Base-by-base conservation (phyloP, 106 monocot genomes). In the Gastrodia elata region DNA sequence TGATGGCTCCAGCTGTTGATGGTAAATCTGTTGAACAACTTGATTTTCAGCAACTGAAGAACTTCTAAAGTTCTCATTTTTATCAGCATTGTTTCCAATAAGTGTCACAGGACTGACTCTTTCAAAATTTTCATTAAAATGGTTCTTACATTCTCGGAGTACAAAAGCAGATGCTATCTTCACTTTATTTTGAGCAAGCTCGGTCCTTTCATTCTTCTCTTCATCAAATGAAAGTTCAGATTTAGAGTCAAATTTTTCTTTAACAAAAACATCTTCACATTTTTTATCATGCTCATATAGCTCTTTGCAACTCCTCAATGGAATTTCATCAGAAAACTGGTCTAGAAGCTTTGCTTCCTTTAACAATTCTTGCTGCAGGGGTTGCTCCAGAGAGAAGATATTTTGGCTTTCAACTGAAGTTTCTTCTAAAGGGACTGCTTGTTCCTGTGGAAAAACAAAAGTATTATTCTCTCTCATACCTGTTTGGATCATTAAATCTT, bases 1-100 rank as follows among this genome's bases (percentile, higher is more conserved):
- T 25, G 73, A 57, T 49, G 69, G 38, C 22, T 86, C 71, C 65
- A 75, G 64, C 56, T 73, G 79, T 27, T 72, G 64, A 24, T 79
- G 68, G 28, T 30, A 4, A 20, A 49, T 39, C 6, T 72, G 25
- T 46, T 59, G 68, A 36, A 74, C 44, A 34, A 44, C 79, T 13
- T 71, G 11, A 55, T 76, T 25, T 40, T 13, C 39, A 39, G 39
- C 1, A 42, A 38, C 13, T 22, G 38, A 42, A 56, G 68, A 32
- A 41, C 35, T 57, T 71, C 61, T 30, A 61, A 68, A 2, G 59
- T 79, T 77, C 26, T 58, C 72, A 61, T 61, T 61, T 61, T 61
- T 61, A 61, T 11, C 32, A 13, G 32, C 32, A 30, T 33, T 32
- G 55, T 69, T 52, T 57, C 32, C 76, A 49, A 41, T 38, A 40